Conservation (phyloP, 352 stramenopile genomes). For the Stramenopiles sp. region DNA sequence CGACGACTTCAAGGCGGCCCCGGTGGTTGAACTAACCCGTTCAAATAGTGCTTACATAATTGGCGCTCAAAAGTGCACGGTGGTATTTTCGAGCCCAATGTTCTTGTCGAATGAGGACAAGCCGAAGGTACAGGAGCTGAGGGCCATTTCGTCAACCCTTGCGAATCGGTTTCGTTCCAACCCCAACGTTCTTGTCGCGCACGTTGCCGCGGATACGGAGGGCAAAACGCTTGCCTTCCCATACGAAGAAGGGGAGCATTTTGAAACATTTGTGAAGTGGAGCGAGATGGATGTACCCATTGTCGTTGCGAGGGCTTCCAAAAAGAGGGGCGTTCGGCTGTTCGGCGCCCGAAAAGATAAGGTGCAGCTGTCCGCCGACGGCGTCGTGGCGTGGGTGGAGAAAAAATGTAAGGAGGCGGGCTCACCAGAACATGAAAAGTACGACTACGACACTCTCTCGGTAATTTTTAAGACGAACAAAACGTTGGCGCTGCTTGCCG, state of each 20-base stretch:
- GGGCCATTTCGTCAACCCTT: not conserved
- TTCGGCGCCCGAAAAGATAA: not conserved
- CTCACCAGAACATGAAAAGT: not conserved
- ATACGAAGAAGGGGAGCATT: not conserved
- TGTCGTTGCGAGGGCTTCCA: not conserved
- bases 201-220: not conserved
- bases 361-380: not conserved
- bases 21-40: not conserved
- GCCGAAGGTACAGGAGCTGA: not conserved
- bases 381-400: not conserved
- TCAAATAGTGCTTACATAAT: slow-evolving; percentile 5
- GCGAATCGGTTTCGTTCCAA: not conserved
- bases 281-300: not conserved
- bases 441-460: too few relatives aligned
- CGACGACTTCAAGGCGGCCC: slow-evolving; percentile 1
- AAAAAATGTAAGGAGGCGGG: not conserved
- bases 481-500: not conserved
- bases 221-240: too few relatives aligned
- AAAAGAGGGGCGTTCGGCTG: not conserved
- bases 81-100: not conserved
- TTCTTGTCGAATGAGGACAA: not conserved
- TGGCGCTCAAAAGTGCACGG: not conserved
- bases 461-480: slow-evolving; percentile 13
- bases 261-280: not conserved
- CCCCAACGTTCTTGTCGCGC: not conserved